Percentiles rank a stretch among this genome's conserved stretches.
Conservation (phyloP, 2,329 filamentous ascomycete genomes). For the Ophiostoma ips region DNA sequence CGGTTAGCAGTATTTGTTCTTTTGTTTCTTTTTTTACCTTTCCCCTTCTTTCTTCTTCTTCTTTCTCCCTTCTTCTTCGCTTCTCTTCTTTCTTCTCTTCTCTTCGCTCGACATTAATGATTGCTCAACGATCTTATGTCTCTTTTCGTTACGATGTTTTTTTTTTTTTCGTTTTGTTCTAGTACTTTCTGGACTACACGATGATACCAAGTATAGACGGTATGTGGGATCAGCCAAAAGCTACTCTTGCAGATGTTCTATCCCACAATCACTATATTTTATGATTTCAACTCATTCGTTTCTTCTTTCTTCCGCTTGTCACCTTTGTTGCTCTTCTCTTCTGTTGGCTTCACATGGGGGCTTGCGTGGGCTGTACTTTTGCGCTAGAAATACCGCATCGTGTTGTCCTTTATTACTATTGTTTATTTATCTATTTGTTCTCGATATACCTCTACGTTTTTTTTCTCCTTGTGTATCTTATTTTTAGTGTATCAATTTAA, state of each 20-base stretch:
- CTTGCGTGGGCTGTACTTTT: neutral
- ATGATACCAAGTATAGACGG: constrained; percentile 4
- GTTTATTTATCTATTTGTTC: neutral
- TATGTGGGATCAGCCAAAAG: neutral
- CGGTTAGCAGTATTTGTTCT: neutral
- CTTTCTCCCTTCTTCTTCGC: neutral
- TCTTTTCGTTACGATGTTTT: too few species aligned
- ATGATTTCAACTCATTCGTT: neutral
- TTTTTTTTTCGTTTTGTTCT: neutral
- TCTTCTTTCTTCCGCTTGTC: neutral
- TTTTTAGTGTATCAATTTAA: neutral
- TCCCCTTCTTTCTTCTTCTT: neutral
- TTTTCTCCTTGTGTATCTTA: neutral
- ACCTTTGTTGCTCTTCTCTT: neutral
- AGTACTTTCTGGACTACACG: neutral
- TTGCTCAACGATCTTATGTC: too few species aligned
- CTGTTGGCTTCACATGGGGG: neutral
- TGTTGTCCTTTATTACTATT: neutral
- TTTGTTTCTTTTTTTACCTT: neutral
- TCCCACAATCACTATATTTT: neutral
- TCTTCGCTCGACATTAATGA: neutral
- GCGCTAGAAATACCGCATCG: neutral
- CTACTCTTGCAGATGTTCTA: neutral
- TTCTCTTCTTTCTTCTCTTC: neutral
- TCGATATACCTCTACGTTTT: neutral